phyloP scores from a whole-genome alignment of 2,329 filamentous ascomycete genomes.

The Emmonsia crescens region DNA sequence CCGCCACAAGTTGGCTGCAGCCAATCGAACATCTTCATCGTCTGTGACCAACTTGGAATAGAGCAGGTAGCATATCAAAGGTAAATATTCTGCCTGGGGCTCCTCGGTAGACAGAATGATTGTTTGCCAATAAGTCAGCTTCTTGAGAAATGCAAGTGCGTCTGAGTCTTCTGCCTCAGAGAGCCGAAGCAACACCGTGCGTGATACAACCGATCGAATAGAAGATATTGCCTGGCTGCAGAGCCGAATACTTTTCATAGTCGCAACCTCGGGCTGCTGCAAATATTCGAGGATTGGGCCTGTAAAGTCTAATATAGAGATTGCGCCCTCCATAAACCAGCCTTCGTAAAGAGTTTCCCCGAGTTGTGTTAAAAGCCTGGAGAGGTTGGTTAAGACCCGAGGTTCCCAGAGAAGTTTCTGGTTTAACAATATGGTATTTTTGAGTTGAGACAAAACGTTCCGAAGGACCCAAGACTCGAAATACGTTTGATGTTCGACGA shows the following conservation, averaged over 20 bases:
- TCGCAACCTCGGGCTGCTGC: constrained; percentile 69
- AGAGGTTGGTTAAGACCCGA: constrained; percentile 74
- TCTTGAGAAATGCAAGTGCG: constrained; percentile 63
- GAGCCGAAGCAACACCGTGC: constrained; percentile 66
- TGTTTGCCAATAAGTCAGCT: constrained; percentile 91
- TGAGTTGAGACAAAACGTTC: constrained; percentile 60
- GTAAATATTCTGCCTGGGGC: constrained; percentile 68
- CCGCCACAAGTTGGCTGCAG: constrained; percentile 78
- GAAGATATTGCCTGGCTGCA: constrained; percentile 72
- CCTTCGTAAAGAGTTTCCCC: constrained; percentile 89
- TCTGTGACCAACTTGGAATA: constrained; percentile 77
- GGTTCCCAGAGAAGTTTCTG: constrained; percentile 68
- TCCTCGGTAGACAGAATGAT: constrained; percentile 72
- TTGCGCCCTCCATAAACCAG: constrained; percentile 86
- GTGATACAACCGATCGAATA: constrained; percentile 67
- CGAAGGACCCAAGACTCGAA: constrained; percentile 85
- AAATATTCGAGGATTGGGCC: constrained; percentile 81
- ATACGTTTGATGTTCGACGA: constrained; percentile 87
- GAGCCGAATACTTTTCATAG: constrained; percentile 77
- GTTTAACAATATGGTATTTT: constrained; percentile 58
- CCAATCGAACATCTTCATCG: constrained; percentile 55
- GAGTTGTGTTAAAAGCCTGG: constrained; percentile 68
- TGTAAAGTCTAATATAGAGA: constrained; percentile 71
- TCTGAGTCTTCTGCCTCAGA: constrained; percentile 70
- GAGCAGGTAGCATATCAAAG: constrained; percentile 81